A percentile compares a stretch with the other conserved stretches of the same genome.
phyloP scores from a whole-genome alignment of 495 filamentous ascomycete genomes.

The Hapsidospora chrysogenum region DNA sequence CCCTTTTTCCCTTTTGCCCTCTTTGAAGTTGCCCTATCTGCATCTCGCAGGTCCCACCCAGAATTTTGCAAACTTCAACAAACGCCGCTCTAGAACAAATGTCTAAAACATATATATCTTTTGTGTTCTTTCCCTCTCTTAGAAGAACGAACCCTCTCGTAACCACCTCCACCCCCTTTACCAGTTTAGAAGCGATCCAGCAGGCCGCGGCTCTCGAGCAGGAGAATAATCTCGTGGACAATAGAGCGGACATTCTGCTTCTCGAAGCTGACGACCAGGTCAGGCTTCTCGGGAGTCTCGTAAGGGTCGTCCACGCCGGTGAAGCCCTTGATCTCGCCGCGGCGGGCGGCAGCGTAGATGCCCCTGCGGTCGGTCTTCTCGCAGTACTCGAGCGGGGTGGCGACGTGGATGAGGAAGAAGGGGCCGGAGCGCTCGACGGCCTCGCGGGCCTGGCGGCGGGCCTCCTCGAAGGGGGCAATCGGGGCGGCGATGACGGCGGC shows the following conservation, averaged over 20 bases:
- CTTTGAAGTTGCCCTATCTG: too few species aligned
- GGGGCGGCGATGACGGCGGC: constrained; percentile 93
- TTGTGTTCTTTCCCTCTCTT: too few species aligned
- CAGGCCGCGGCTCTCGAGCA: constrained; percentile 82
- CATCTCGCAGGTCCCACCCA: too few species aligned
- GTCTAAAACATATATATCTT: too few species aligned
- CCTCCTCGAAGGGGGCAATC: constrained; percentile 83
- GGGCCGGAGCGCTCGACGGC: constrained; percentile 71
- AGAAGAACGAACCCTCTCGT: not conserved
- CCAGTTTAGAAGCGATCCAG: constrained; percentile 40
- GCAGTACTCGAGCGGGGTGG: constrained; percentile 77
- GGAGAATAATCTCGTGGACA: constrained; percentile 90
- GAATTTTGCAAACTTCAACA: too few species aligned
- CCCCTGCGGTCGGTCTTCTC: constrained; percentile 92
- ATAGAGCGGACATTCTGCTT: constrained; percentile 79
- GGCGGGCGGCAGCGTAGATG: constrained; percentile 70
- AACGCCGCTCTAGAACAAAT: too few species aligned
- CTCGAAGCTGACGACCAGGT: constrained; percentile 71
- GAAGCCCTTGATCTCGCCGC: constrained; percentile 93
- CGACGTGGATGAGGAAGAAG: constrained; percentile 92
- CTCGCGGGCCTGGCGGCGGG: constrained; percentile 60
- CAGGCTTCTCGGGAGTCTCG: constrained; percentile 65
- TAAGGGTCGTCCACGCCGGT: constrained; percentile 98
- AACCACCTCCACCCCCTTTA: too few species aligned
- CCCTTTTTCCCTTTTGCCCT: too few species aligned